Conservation (phyloP, 1,284 basidiomycete genomes). For the Ustilago trichophora region DNA sequence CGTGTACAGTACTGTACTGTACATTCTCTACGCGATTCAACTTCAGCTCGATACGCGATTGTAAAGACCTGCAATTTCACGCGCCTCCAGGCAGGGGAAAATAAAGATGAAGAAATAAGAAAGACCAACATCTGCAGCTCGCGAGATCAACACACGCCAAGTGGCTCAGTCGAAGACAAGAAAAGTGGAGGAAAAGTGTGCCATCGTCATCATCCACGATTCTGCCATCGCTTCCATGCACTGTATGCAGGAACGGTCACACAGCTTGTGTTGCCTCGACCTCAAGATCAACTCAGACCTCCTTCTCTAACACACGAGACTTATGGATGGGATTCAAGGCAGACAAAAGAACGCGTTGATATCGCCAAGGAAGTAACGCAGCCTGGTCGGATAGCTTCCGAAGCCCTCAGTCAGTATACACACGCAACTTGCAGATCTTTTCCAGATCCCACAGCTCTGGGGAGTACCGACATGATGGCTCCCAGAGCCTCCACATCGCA, state of each 20-base stretch:
- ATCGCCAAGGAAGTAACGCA: background rate
- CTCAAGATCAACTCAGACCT: too few species aligned
- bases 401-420: background rate
- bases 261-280: too few species aligned
- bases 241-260: too few species aligned
- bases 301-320: too few species aligned
- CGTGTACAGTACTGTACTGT: too few species aligned
- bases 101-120: background rate
- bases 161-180: too few species aligned
- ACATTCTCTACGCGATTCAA: slow-evolving; percentile 4
- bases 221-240: too few species aligned
- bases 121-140: slow-evolving; percentile 6
- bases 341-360: background rate
- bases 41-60: too few species aligned
- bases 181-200: slow-evolving; percentile 4
- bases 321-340: background rate
- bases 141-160: too few species aligned
- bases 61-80: slow-evolving; percentile 5
- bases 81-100: background rate
- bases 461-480: slow-evolving; percentile 14
- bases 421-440: too few species aligned
- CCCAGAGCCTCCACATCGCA: slow-evolving; percentile 5
- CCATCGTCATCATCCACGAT: too few species aligned
- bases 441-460: too few species aligned
- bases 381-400: background rate